Conservation (phyloP, 192 early-diverging fungal genomes). For the Coemansia sp. region DNA sequence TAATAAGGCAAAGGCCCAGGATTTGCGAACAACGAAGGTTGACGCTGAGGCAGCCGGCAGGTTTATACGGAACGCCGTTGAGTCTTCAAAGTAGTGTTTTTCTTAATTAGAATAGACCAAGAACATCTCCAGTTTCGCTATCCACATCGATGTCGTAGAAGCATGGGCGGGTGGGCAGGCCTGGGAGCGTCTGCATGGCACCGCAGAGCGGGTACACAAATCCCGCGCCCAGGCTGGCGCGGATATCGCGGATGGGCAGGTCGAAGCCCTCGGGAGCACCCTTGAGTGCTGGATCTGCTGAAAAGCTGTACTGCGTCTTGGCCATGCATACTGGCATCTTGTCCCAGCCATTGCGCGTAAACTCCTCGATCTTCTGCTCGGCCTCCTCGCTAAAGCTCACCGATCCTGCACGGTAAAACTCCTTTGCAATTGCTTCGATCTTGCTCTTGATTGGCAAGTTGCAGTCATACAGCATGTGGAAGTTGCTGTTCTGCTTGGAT, state of each 20-base stretch:
- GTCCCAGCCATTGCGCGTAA: slow-evolving; percentile 82
- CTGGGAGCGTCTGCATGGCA: slow-evolving; percentile 97
- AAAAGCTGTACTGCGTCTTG: slow-evolving; percentile 94
- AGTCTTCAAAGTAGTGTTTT: slow-evolving; percentile 11
- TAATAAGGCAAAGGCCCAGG: slow-evolving; percentile 39
- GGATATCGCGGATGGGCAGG: slow-evolving; percentile 91
- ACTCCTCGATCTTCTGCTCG: slow-evolving; percentile 83
- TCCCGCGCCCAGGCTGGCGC: slow-evolving; percentile 92
- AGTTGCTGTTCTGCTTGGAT: slow-evolving; percentile 35
- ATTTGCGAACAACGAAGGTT: slow-evolving; percentile 37
- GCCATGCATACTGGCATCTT: slow-evolving; percentile 98
- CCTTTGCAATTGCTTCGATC: slow-evolving; percentile 87
- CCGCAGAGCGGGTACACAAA: slow-evolving; percentile 96
- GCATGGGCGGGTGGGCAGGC: slow-evolving; percentile 91
- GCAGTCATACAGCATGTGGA: slow-evolving; percentile 89
- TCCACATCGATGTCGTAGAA: slow-evolving; percentile 97
- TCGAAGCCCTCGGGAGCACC: slow-evolving; percentile 88
- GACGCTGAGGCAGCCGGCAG: slow-evolving; percentile 55
- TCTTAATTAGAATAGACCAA: slow-evolving; percentile 77
- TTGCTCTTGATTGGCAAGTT: slow-evolving; percentile 77
- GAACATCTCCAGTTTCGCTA: slow-evolving; percentile 73
- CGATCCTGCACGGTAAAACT: slow-evolving; percentile 95
- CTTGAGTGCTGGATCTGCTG: slow-evolving; percentile 90
- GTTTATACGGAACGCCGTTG: slow-evolving; percentile 49
- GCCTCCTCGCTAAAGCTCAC: slow-evolving; percentile 82